Evolutionary conservation across 495 filamentous ascomycete genomes (phyloP), one percentile per base, ranked within the genome.

Genomic region (Pseudomonodictys pantanalensis): DNA sequence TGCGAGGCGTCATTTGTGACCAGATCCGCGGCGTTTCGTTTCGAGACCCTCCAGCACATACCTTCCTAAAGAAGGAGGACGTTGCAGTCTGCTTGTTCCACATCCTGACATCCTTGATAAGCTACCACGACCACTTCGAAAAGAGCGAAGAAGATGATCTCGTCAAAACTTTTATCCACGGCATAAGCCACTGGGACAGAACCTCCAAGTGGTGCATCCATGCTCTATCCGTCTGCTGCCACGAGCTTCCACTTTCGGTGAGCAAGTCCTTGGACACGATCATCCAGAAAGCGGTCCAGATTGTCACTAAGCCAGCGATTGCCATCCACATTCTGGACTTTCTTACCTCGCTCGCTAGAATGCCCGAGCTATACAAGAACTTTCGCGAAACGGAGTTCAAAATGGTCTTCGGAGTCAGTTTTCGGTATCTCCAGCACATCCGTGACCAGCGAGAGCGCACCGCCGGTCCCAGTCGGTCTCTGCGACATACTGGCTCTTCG

Each of bases 311-410:
- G 67, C 85, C 89, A 2, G 81, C 90, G 44, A 85, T 96, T 51
- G 90, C 92, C 15, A 86, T 97, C 48, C 92, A 97, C 68, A 93
- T 97, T 45, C 77, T 99, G 48, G 95, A 97, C 64, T 97, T 97
- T 66, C 74, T 97, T 29, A 86, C 88, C 8, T 85, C 90, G 41
- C 81, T 99, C 23, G 90, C 92, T 25, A 85, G 93, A 20, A 71
- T 96, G 39, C 90, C 89, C 9, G 83, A 89, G 50, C 79, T 97
- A 2, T 96, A 91, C 71, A 81, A 84, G 65, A 96, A 95, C 67
- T 87, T 97, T 61, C 79, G 86, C 17, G 87, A 92, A 58, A 88
- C 92, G 8, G 90, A 96, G 41, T 95, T 89, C 69, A 87, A 88
- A 53, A 95, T 86, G 23, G 87, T 97, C 24, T 96, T 99, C 71